Conservation (phyloP, 108 stramenopile genomes). For the Skeletonema marinoi region DNA sequence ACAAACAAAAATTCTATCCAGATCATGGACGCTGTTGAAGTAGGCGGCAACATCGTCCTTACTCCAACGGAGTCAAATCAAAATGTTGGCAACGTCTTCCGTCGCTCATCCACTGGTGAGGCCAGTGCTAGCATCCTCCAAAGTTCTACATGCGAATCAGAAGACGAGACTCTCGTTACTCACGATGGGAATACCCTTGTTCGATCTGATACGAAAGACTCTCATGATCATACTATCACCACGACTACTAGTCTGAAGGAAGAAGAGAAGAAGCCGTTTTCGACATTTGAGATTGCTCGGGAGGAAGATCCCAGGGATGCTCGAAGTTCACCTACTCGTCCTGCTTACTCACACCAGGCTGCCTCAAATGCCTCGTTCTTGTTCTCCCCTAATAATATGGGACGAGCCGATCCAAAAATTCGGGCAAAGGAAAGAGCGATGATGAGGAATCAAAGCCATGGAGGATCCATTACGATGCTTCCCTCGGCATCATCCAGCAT, state of each 20-base stretch:
- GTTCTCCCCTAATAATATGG: slow-evolving; percentile 46
- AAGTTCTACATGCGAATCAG: slow-evolving; percentile 19
- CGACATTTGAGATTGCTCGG: neutral
- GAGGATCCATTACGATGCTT: slow-evolving; percentile 36
- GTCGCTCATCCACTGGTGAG: slow-evolving; percentile 9
- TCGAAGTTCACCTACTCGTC: slow-evolving; percentile 21
- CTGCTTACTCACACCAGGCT: slow-evolving; percentile 31
- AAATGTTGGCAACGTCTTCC: slow-evolving; percentile 30
- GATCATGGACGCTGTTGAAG: slow-evolving; percentile 37
- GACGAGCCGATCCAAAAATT: slow-evolving; percentile 38
- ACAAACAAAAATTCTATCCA: neutral
- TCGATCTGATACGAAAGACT: slow-evolving; percentile 15
- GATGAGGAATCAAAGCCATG: slow-evolving; percentile 6
- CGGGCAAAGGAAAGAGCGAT: slow-evolving; percentile 30
- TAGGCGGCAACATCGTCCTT: slow-evolving; percentile 20
- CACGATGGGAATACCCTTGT: slow-evolving; percentile 45
- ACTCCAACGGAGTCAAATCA: slow-evolving; percentile 28
- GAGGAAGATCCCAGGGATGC: slow-evolving; percentile 12
- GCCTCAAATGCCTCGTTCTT: slow-evolving; percentile 40
- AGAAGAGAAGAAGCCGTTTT: slow-evolving; percentile 1
- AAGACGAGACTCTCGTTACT: slow-evolving; percentile 32
- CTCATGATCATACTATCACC: slow-evolving; percentile 40
- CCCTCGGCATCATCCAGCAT: slow-evolving; percentile 14
- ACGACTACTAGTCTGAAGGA: slow-evolving; percentile 11
- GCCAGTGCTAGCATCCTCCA: slow-evolving; percentile 5